Evolutionary conservation across 1,284 basidiomycete genomes (phyloP), one percentile per base, ranked within the genome.

Genomic region (Melampsora americana): DNA sequence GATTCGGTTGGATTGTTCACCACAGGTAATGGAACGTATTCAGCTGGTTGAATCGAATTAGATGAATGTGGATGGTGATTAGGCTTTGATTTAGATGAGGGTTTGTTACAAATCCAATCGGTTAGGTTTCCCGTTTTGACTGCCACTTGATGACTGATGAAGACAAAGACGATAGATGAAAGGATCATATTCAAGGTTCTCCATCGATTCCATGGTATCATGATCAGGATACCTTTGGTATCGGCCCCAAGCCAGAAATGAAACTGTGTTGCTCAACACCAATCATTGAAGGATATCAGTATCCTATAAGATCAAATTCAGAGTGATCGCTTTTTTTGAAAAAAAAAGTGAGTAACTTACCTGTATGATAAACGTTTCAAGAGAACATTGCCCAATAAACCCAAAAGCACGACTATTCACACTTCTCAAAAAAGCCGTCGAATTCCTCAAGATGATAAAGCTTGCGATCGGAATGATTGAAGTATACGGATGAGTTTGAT

Each of bases 241-340:
- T 95, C 92, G 5, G 87, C 90, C 0, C 90, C 92, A 50, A 95
- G 86, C 90, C 92, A 94, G 68, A 92, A 85, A 83, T 95, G 92
- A 83, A 90, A 94, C 82, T 95, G 92, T 26, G 5, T 20, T 44
- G n/a, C n/a, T 6, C 12, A 5, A n/a, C 61, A 30, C 32, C n/a
- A 32, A 35, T 18, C 32, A 23, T 18, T 64, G 0, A 32, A 32
- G n/a, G 20, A n/a, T 48, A 66, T 30, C 65, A 66, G 42, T 64
- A 14, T 64, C 20, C 11, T 39, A 26, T n/a, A n/a, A n/a, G n/a
- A n/a, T 18, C 66, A 68, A 20, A 16, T 53, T 35, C 16, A 18
- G 18, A 12, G 16, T 35, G n/a, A n/a, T 68, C 20, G 9, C 12
- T 18, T 66, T 68, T 32, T n/a, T 68, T 6, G 18, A 65, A 18